Base-by-base conservation (phyloP, 2,329 filamentous ascomycete genomes). In the Aspergillus ochraceoroseus region DNA sequence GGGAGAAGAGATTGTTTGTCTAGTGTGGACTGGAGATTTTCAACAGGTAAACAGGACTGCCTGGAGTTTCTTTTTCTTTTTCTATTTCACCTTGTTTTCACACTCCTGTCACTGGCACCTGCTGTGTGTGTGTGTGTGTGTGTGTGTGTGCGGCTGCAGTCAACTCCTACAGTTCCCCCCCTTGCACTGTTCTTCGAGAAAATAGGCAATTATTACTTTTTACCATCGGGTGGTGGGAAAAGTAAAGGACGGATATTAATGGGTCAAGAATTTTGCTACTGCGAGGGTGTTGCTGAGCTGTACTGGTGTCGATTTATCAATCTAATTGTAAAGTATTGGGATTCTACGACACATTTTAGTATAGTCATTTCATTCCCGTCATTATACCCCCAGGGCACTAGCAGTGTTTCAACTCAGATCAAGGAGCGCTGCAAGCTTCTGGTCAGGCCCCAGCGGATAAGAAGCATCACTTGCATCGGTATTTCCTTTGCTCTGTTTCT, bases 331-430 rank as follows among this genome's bases (percentile, higher is more conserved):
- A n/a, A n/a, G n/a, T n/a, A n/a, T n/a, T n/a, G n/a, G n/a, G n/a
- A n/a, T n/a, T n/a, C n/a, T n/a, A n/a, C n/a, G n/a, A n/a, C n/a
- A n/a, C n/a, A n/a, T n/a, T n/a, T n/a, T n/a, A n/a, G n/a, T n/a
- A n/a, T n/a, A n/a, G n/a, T n/a, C n/a, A n/a, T n/a, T n/a, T n/a
- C n/a, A n/a, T n/a, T n/a, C n/a, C n/a, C n/a, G n/a, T n/a, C n/a
- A n/a, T n/a, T n/a, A n/a, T n/a, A n/a, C n/a, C n/a, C n/a, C n/a
- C n/a, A n/a, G n/a, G n/a, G n/a, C n/a, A n/a, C n/a, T n/a, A n/a
- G n/a, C n/a, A n/a, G n/a, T n/a, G n/a, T n/a, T n/a, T n/a, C n/a
- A 63, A 47, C 55, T 60, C 59, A 64, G 60, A 40, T 66, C 63
- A 44, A 70, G 47, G 17, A 70, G 31, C 7, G 56, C 56, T 34